Evolutionary conservation across 305 asterid species (phyloP), one percentile per base, ranked within the genome.

Genomic region (Ajuga reptans): DNA sequence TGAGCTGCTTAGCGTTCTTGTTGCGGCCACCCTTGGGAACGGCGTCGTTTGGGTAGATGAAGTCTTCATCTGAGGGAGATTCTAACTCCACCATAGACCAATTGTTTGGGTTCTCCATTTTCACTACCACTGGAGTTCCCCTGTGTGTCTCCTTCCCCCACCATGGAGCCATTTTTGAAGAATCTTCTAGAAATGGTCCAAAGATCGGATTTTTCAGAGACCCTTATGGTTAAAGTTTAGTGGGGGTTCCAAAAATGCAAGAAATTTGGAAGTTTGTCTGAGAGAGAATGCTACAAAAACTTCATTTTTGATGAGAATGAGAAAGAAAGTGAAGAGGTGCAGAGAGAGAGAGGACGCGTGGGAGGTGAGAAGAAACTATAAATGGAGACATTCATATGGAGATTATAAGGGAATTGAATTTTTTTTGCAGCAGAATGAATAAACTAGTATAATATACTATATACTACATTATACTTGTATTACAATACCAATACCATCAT

Each of bases 1-100:
- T 91, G 29, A 91, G 82, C 80, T 91, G 97, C 79, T 91, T 91
- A 17, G 97, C 96, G 82, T 89, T 91, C 84, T 84, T 89, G 91
- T 88, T 87, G 50, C 89, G 79, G 24, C 74, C 77, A 1, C 87
- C 87, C 34, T 89, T 86, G 4, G 81, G 61, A 1, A 72, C 79
- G 64, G 64, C 86, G 16, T 66, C 89, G 72, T 69, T 79, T 12
- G 71, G 82, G 85, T 69, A 79, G 65, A 87, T 70, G 67, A 86
- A 86, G 34, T 91, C 98, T n/a, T 89, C 96, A 21, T 89, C 96
- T 0, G 90, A 84, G 0, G 98, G 84, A 8, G 88, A 83, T 68
- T 89, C 9, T n/a, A n/a, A n/a, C n/a, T n/a, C n/a, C n/a, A n/a
- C n/a, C n/a, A n/a, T n/a, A n/a, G n/a, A n/a, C n/a, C n/a, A n/a